Percentiles rank a stretch among this genome's conserved stretches.
Evolutionary conservation across 495 filamentous ascomycete genomes (phyloP).

Genomic region (Aspergillus baeticus): DNA sequence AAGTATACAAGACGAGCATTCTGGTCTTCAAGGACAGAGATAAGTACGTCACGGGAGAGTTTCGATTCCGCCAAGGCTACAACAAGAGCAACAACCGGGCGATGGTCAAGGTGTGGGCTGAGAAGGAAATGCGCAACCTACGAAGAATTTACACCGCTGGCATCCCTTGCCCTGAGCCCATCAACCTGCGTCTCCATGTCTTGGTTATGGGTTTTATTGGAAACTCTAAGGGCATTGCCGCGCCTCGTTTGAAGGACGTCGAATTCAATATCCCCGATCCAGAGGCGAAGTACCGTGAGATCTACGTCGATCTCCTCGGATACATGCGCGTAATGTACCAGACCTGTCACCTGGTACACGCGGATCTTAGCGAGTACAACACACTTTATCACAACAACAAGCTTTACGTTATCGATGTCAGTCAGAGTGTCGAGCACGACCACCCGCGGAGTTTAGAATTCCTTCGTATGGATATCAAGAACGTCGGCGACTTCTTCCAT

Average conservation of each 20-base stretch:
- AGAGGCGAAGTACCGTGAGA: slow-evolving; percentile 61
- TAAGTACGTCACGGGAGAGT: slow-evolving; percentile 90
- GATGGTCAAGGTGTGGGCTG: slow-evolving; percentile 97
- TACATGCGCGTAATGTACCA: slow-evolving; percentile 93
- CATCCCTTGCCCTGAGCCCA: slow-evolving; percentile 86
- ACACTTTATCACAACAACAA: slow-evolving; percentile 81
- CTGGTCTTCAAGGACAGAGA: slow-evolving; percentile 96
- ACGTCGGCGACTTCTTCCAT: slow-evolving; percentile 86
- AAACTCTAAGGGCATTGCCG: slow-evolving; percentile 79
- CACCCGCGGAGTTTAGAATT: slow-evolving; percentile 91
- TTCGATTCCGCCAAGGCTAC: slow-evolving; percentile 76
- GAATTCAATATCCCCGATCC: slow-evolving; percentile 57
- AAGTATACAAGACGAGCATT: slow-evolving; percentile 97
- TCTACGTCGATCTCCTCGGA: slow-evolving; percentile 81
- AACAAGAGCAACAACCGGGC: slow-evolving; percentile 89
- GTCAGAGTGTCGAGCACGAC: slow-evolving; percentile 94
- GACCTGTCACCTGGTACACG: slow-evolving; percentile 85
- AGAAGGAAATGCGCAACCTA: slow-evolving; percentile 96
- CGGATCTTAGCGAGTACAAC: slow-evolving; percentile 97
- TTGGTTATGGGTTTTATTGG: slow-evolving; percentile 92
- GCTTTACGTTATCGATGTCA: slow-evolving; percentile 94
- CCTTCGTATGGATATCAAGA: slow-evolving; percentile 96
- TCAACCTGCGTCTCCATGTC: slow-evolving; percentile 84
- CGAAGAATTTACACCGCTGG: slow-evolving; percentile 77
- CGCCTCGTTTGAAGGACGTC: slow-evolving; percentile 78